These are phyloP conservation scores for Colletotrichum kahawae DNA, from an alignment of 2,329 filamentous ascomycete species.

Conservation along the genomic window DNA sequence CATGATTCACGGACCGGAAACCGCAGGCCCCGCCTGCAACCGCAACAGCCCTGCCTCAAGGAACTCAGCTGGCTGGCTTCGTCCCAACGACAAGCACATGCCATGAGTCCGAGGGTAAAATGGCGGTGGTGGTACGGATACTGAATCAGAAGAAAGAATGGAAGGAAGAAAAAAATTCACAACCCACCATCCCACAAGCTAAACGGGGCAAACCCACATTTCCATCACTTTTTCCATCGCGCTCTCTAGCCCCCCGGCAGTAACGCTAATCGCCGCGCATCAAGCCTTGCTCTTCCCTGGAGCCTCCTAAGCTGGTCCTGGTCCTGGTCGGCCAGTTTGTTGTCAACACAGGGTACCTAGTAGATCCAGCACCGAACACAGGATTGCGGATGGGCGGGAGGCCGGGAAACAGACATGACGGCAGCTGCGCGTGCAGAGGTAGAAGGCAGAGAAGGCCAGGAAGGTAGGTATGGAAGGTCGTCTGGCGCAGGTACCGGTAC, in stretches of 20 bases:
- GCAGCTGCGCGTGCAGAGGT: not conserved
- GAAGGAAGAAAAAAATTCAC: not conserved
- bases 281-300: not conserved
- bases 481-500: constrained; percentile 7
- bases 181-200: not conserved
- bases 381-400: not conserved
- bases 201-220: not conserved
- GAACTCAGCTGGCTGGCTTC: not conserved
- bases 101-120: not conserved
- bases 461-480: not conserved
- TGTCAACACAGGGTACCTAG: not conserved
- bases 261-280: not conserved
- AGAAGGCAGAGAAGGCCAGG: not conserved
- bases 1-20: not conserved
- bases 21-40: not conserved
- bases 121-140: not conserved
- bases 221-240: not conserved
- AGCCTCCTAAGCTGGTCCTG: not conserved
- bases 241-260: not conserved
- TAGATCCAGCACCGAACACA: not conserved
- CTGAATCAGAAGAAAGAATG: not conserved
- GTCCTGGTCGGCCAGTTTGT: not conserved
- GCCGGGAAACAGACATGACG: not conserved
- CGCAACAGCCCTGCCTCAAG: not conserved
- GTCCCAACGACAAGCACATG: not conserved